Evolutionary conservation across 768 basidiomycete genomes (phyloP), one percentile per base, ranked within the genome.

Genomic region (Pleurotus giganteus): DNA sequence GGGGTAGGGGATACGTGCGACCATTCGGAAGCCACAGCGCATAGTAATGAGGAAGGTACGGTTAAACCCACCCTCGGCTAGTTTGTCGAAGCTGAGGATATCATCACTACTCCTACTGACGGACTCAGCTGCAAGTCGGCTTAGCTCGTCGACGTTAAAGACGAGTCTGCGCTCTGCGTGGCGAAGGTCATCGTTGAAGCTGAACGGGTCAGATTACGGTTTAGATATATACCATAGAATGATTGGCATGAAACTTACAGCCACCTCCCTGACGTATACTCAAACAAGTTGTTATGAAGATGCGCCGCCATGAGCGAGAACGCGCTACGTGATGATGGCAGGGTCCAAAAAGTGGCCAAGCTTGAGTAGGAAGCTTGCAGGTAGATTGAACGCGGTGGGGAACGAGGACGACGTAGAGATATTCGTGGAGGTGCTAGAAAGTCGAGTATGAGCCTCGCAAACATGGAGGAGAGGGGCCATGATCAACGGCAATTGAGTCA

Each of bases 11-110:
- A 73, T 65, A 55, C 71, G 71, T 8, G 69, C 69, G 21, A 75
- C 64, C 36, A 73, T 58, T 56, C 71, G 60, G 51, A 62, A 65
- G 21, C 62, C 65, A 57, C 64, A 65, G 53, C 64, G 61, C 53
- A 76, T 61, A 41, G 66, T 67, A 58, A 75, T 66, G 53, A 64
- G 63, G 53, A 75, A 73, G 24, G 58, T 65, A 24, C 69, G 69
- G 59, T 74, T 75, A 59, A 67, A 67, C 23, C 68, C 67, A 6
- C 71, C 73, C 71, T 80, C 78, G 55, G 61, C 76, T 29, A 79
- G 75, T 59, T 78, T 81, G 54, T 6, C 3, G 0, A 75, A 47
- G 57, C 27, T 50, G 60, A 60, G 61, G 60, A 74, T 54, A 59
- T 74, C 67, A 11, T 51, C 47, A 63, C 59, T 55, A 57, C 50